Conservation (phyloP, 2,329 filamentous ascomycete species). For the Cephalotrichum gorgonifer region DNA sequence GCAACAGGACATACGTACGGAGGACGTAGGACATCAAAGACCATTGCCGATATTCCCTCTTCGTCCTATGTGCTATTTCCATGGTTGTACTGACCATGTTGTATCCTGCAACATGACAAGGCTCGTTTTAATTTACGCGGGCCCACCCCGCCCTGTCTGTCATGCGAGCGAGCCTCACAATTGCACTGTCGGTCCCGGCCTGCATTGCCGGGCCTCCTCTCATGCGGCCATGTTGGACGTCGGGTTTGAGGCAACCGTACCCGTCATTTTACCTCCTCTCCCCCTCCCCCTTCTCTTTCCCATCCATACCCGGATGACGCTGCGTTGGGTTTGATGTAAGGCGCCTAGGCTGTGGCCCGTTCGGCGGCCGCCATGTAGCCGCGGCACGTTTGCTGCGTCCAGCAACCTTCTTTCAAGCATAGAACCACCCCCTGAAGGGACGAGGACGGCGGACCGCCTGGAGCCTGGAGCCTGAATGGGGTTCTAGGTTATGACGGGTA, state of each 20-base stretch:
- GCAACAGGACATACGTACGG: too few relatives aligned
- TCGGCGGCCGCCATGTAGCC: too few relatives aligned
- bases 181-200: neutral
- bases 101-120: neutral
- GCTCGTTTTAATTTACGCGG: neutral
- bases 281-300: neutral
- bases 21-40: too few relatives aligned
- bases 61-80: too few relatives aligned
- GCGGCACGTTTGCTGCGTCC: too few relatives aligned
- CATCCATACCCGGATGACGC: neutral
- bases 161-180: neutral
- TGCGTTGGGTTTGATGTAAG: neutral
- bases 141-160: neutral
- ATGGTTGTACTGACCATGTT: too few relatives aligned
- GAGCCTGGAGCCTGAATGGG: too few relatives aligned
- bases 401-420: too few relatives aligned
- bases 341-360: neutral
- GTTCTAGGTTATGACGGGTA: too few relatives aligned
- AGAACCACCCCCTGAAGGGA: too few relatives aligned
- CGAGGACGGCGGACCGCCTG: too few relatives aligned
- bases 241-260: neutral
- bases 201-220: neutral
- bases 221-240: neutral
- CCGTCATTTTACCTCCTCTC: neutral
- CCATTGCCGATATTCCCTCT: too few relatives aligned